phyloP scores from a whole-genome alignment of 2,329 filamentous ascomycete genomes.

The Hirsutella rhossiliensis region DNA sequence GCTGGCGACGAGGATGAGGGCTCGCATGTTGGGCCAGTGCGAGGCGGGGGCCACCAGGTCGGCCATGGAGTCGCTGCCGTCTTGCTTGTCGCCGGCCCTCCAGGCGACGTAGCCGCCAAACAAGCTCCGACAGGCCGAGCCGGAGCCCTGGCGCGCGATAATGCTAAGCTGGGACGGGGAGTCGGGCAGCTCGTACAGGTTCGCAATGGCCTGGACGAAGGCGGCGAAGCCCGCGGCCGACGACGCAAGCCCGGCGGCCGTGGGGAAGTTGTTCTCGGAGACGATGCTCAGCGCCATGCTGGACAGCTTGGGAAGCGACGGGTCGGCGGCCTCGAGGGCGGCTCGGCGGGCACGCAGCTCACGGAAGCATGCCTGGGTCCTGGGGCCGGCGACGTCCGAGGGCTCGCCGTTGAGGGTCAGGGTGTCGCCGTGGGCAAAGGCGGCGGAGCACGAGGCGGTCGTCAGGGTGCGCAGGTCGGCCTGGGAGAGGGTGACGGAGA shows the following conservation, averaged over 20 bases:
- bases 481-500: slow-evolving; percentile 93
- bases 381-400: slow-evolving; percentile 76
- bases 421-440: slow-evolving; percentile 53
- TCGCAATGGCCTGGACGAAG: slow-evolving; percentile 72
- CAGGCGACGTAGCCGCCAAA: slow-evolving; percentile 96
- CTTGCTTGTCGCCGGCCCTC: slow-evolving; percentile 62
- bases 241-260: slow-evolving; percentile 76
- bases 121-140: slow-evolving; percentile 83
- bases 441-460: slow-evolving; percentile 76
- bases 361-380: slow-evolving; percentile 89
- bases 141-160: slow-evolving; percentile 87
- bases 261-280: slow-evolving; percentile 98
- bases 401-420: slow-evolving; percentile 74
- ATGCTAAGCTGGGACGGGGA: slow-evolving; percentile 73
- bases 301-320: slow-evolving; percentile 72
- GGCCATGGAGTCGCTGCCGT: slow-evolving; percentile 79
- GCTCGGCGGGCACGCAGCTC: slow-evolving; percentile 70
- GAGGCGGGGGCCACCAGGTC: slow-evolving; percentile 77
- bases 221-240: slow-evolving; percentile 60
- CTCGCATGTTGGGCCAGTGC: slow-evolving; percentile 94
- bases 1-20: slow-evolving; percentile 79
- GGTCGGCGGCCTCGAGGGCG: slow-evolving; percentile 58
- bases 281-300: slow-evolving; percentile 70
- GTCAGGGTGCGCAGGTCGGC: slow-evolving; percentile 89
- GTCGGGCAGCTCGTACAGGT: slow-evolving; percentile 78